A percentile compares a stretch with the other conserved stretches of the same genome.
Conservation (phyloP, 2,329 filamentous ascomycete genomes). For the Periconia sp. region DNA sequence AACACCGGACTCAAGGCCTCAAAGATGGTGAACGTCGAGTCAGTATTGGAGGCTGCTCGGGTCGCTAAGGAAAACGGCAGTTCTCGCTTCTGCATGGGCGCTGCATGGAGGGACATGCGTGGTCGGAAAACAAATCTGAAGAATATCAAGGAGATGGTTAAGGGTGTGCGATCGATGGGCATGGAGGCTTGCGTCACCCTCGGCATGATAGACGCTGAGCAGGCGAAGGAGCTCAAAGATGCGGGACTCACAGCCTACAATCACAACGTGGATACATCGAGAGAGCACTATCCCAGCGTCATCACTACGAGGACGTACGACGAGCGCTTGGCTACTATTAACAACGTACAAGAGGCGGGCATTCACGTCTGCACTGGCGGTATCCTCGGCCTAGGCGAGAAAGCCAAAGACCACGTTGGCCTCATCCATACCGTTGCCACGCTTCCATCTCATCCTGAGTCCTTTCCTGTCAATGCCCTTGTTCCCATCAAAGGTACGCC, state of each 20-base stretch:
- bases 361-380: conserved; percentile 91
- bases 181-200: conserved; percentile 96
- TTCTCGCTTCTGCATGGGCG: conserved; percentile 94
- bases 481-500: conserved; percentile 92
- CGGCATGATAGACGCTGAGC: conserved; percentile 84
- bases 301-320: conserved; percentile 89
- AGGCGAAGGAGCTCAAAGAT: conserved; percentile 81
- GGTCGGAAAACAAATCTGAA: conserved; percentile 82
- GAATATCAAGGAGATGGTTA: conserved; percentile 86
- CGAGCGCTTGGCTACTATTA: conserved; percentile 80
- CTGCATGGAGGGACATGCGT: conserved; percentile 92
- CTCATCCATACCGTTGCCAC: conserved; percentile 83
- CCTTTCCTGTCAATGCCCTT: conserved; percentile 88
- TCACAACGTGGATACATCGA: conserved; percentile 89
- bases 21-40: conserved; percentile 78
- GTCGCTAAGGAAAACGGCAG: conserved; percentile 82
- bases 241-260: conserved; percentile 92
- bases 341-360: conserved; percentile 81
- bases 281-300: conserved; percentile 85
- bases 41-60: conserved; percentile 78
- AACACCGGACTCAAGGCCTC: conserved; percentile 78
- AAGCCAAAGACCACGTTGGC: conserved; percentile 78
- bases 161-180: conserved; percentile 77
- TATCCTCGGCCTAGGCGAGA: conserved; percentile 85
- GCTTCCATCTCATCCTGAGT: conserved; percentile 82